Evolutionary conservation across 179 eudicot genomes (phyloP).

Genomic region (Spergularia azorica): DNA sequence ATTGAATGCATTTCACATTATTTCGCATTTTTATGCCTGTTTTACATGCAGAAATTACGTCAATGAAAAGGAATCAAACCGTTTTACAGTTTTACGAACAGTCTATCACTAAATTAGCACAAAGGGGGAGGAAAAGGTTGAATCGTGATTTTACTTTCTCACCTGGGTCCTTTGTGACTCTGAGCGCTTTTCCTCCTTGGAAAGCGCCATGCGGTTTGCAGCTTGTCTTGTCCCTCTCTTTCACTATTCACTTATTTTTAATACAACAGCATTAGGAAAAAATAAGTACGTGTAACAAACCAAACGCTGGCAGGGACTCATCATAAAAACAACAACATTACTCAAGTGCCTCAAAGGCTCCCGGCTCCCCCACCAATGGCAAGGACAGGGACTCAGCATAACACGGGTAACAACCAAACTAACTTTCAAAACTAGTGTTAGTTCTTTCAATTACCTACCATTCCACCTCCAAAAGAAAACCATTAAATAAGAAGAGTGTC

Average conservation of each 20-base stretch:
- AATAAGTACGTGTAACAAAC: too few species aligned
- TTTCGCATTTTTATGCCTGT: neutral
- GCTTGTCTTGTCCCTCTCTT: constrained; percentile 1
- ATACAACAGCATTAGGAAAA: too few species aligned
- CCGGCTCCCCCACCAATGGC: too few species aligned
- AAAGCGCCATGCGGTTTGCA: neutral
- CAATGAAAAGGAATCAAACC: neutral
- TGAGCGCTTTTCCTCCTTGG: constrained; percentile 11
- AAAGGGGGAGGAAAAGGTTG: neutral
- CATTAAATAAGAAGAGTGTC: too few species aligned
- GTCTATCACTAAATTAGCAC: neutral
- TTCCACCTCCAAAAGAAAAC: too few species aligned
- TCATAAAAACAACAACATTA: too few species aligned
- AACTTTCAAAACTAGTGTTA: too few species aligned
- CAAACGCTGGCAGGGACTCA: too few species aligned
- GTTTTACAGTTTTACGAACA: neutral
- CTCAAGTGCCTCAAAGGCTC: too few species aligned
- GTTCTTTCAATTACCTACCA: too few species aligned
- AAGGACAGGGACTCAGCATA: too few species aligned
- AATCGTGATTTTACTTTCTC: neutral
- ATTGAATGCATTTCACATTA: neutral
- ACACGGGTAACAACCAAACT: too few species aligned
- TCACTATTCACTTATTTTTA: neutral
- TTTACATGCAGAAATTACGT: neutral
- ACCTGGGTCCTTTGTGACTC: neutral